Percentiles rank a stretch among this genome's conserved stretches.
These are phyloP conservation scores for Hamamelis virginiana DNA, from an alignment of 164 flowering plant genomes.

Conservation along the genomic window DNA sequence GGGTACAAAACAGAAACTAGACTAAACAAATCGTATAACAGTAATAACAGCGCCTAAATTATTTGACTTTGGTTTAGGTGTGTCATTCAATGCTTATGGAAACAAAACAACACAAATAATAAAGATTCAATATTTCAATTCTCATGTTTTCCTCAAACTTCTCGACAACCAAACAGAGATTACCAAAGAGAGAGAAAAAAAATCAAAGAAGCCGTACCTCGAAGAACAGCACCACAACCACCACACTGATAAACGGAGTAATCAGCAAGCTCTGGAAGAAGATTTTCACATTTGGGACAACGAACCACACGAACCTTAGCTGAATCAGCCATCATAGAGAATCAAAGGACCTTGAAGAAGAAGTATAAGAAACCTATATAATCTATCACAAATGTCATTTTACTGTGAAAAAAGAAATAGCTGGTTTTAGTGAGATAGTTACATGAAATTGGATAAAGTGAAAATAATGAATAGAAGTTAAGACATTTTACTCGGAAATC, in stretches of 20 bases:
- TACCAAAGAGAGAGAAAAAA: neutral
- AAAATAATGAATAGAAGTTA: too few relatives aligned
- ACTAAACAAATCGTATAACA: neutral
- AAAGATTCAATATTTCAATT: neutral
- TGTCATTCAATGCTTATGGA: neutral
- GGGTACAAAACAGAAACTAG: neutral
- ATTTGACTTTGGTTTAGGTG: neutral
- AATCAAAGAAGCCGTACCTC: conserved; percentile 23
- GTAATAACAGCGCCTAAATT: neutral
- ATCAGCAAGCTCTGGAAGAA: conserved; percentile 43
- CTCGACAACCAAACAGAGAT: conserved; percentile 4
- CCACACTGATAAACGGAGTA: conserved; percentile 50
- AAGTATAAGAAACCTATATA: neutral
- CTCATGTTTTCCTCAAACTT: neutral
- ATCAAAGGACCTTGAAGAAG: neutral
- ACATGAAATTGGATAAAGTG: too few relatives aligned
- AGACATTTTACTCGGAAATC: too few relatives aligned
- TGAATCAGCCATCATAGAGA: conserved; percentile 24
- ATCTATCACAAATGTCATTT: too few relatives aligned
- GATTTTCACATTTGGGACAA: conserved; percentile 50
- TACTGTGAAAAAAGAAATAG: neutral
- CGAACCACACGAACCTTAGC: conserved; percentile 41
- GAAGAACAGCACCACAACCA: conserved; percentile 52
- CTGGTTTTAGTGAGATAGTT: neutral
- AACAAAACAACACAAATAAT: neutral